A percentile compares a stretch with the other conserved stretches of the same genome.
Evolutionary conservation across 2,329 filamentous ascomycete species (phyloP).

Genomic region (Endoconidiophora polonica): DNA sequence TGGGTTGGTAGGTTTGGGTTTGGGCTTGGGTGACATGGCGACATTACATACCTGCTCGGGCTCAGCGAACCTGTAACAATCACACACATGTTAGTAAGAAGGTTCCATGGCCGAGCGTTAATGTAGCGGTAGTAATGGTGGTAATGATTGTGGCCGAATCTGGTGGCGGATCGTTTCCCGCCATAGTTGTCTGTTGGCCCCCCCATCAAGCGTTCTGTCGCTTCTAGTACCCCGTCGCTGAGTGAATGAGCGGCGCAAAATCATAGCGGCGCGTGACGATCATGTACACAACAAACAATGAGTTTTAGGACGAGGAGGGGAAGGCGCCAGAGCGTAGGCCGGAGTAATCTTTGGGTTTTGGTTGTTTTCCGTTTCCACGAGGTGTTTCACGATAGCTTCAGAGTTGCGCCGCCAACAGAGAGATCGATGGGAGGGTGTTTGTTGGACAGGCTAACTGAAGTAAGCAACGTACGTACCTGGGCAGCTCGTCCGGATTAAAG

Average conservation of each 20-base stretch:
- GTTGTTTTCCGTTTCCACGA: background rate
- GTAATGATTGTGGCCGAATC: background rate
- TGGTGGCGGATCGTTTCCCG: background rate
- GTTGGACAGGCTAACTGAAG: background rate
- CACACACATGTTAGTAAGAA: slow-evolving; percentile 8
- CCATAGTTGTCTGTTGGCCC: background rate
- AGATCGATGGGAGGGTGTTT: background rate
- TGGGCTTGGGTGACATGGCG: no score
- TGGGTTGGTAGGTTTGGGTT: no score
- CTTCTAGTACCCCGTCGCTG: background rate
- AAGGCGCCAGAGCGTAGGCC: background rate
- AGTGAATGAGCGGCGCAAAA: no score
- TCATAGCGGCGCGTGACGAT: background rate
- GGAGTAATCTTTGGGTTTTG: background rate
- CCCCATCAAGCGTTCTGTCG: background rate
- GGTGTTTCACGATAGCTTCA: slow-evolving; percentile 10
- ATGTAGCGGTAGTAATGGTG: slow-evolving; percentile 10
- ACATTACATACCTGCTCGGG: slow-evolving; percentile 43
- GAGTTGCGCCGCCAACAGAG: background rate
- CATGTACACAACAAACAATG: background rate
- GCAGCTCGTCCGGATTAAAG: slow-evolving; percentile 88
- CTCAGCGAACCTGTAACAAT: slow-evolving; percentile 46
- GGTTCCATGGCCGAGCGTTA: slow-evolving; percentile 7
- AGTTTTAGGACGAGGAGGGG: background rate
- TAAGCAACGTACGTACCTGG: slow-evolving; percentile 45